Percentiles rank a stretch among this genome's conserved stretches.
Evolutionary conservation across 768 basidiomycete species (phyloP).

Genomic region (Mycena belliarum): DNA sequence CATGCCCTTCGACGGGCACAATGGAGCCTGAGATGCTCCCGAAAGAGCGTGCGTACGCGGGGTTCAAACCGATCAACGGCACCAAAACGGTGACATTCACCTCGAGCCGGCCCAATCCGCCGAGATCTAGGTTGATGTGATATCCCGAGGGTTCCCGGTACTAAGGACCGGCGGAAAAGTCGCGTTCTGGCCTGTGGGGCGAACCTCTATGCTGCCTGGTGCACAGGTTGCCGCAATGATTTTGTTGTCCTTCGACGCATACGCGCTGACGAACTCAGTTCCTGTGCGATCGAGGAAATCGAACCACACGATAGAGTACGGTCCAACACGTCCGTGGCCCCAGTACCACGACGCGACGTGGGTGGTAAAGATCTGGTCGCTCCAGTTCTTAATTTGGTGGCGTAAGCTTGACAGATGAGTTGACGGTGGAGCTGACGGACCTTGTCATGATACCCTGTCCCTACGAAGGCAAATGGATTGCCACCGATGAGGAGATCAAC

Average conservation of each 20-base stretch:
- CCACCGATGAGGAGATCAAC: conserved; percentile 16
- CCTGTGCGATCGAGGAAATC: conserved; percentile 3
- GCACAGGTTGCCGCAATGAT: conserved; percentile 8
- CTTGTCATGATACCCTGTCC: conserved; percentile 19
- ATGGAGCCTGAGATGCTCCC: not conserved
- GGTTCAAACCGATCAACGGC: not conserved
- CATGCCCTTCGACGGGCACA: not conserved
- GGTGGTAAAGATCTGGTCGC: not conserved
- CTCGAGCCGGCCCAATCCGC: not conserved
- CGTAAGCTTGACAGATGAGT: not conserved
- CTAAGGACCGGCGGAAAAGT: conserved; percentile 3
- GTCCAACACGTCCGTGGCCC: conserved; percentile 15
- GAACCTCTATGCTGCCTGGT: not conserved
- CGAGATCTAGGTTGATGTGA: conserved; percentile 1
- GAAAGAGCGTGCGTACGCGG: not conserved
- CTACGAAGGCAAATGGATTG: conserved; percentile 7
- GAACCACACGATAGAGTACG: conserved; percentile 19
- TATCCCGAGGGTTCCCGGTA: not conserved
- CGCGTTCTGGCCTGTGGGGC: conserved; percentile 4
- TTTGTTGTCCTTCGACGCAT: not conserved
- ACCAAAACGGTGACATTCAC: not conserved
- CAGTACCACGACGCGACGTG: conserved; percentile 17
- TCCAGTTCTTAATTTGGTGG: conserved; percentile 12
- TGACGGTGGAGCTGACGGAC: not conserved
- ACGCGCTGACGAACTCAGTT: conserved; percentile 9